Conservation (phyloP, 1,139 yeast species). For the Hyphopichia pseudoburtonii region DNA sequence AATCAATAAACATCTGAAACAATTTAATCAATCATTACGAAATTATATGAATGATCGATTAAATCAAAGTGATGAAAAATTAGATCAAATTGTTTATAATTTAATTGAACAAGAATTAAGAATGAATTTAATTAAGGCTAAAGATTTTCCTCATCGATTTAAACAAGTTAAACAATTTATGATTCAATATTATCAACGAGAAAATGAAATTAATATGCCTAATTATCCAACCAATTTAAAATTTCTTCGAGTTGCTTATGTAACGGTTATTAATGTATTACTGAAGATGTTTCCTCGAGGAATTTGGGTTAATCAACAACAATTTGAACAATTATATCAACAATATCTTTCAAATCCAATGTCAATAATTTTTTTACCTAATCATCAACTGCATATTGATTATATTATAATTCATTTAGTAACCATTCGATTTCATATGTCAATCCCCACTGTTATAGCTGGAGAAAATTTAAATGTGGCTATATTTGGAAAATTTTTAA, state of each 20-base stretch:
- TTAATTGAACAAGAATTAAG: constrained; percentile 42
- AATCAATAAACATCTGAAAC: constrained; percentile 31
- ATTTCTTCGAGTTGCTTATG: constrained; percentile 36
- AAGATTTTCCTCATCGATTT: constrained; percentile 35
- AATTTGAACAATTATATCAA: constrained; percentile 30
- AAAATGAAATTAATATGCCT: constrained; percentile 43
- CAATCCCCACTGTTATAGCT: constrained; percentile 63
- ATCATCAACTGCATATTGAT: constrained; percentile 68
- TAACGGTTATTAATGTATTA: constrained; percentile 37
- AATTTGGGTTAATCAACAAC: constrained; percentile 39
- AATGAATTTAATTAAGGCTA: constrained; percentile 38
- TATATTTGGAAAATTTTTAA: constrained; percentile 49
- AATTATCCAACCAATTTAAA: constrained; percentile 16
- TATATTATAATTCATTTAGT: constrained; percentile 62
- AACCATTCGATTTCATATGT: constrained; percentile 55
- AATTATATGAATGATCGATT: constrained; percentile 36
- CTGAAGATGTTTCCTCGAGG: constrained; percentile 46
- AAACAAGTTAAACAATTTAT: constrained; percentile 39
- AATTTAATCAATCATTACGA: constrained; percentile 29
- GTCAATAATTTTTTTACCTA: constrained; percentile 45
- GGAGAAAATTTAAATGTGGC: constrained; percentile 71
- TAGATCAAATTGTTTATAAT: constrained; percentile 39
- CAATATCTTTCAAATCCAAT: constrained; percentile 41
- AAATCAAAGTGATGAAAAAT: constrained; percentile 30
- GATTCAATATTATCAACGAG: constrained; percentile 36